Evolutionary conservation across 306 rosid genomes (phyloP), one percentile per base, ranked within the genome.

Genomic region (Castanopsis chinensis): DNA sequence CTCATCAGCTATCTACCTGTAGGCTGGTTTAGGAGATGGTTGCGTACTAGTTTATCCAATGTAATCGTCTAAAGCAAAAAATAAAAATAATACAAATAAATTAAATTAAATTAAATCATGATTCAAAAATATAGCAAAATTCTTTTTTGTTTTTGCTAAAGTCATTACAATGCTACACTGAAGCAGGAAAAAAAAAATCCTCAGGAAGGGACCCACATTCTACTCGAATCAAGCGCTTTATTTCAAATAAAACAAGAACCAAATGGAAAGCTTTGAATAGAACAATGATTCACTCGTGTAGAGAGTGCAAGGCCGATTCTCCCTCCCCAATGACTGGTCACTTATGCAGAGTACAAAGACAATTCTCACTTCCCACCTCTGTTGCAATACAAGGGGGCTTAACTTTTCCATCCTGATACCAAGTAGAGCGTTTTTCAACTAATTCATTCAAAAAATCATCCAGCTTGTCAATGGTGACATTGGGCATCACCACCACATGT

Each of bases 401-500:
- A 10, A 37, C 25, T 1, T 45, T 76, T 4, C 75, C 87, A 41
- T 74, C 77, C 20, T 23, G 25, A 19, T 85, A 85, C 90, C 92
- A 91, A 23, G 60, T 64, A 0, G 72, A 14, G 20, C 91, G 89
- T 25, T 77, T 83, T 19, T 73, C 75, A 0, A 80, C 41, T 14
- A 88, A 61, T 51, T 92, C 94, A 32, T 32, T 28, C 30, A 89
- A 59, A 85, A 92, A 90, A 73, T 61, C 79, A 20, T 92, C 87
- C 58, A 92, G 55, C 59, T 87, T 90, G 69, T 90, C 86, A 23
- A 83, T 37, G 30, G 76, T 86, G 35, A 90, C 88, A 9, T 76
- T 91, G 1, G 93, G 90, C 91, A 92, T 90, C 65, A 85, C 92
- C 25, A 87, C 94, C 1, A 88, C 91, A 76, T 86, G 97, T 25